These are phyloP conservation scores for Chrysophaeum taylorii DNA, from an alignment of 352 stramenopile species.

Conservation along the genomic window DNA sequence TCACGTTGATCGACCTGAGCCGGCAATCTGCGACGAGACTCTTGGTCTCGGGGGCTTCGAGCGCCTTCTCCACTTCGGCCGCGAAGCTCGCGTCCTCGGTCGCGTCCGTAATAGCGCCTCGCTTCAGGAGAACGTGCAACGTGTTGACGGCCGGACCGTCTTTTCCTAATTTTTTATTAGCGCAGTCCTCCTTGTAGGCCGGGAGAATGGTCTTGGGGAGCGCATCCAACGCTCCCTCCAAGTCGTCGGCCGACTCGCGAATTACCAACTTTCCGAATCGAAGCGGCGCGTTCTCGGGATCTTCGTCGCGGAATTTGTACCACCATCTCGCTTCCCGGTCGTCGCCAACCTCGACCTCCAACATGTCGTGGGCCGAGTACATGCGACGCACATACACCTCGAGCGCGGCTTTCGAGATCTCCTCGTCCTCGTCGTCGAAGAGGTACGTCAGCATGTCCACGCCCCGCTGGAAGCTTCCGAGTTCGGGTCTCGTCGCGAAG, in stretches of 20 bases:
- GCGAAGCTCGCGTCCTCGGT: conserved; percentile 32
- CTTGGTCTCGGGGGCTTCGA: conserved; percentile 24
- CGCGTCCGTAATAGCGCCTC: conserved; percentile 29
- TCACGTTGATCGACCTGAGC: conserved; percentile 52
- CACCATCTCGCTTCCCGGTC: conserved; percentile 22
- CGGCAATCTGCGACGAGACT: conserved; percentile 46
- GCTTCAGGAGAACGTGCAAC: conserved; percentile 52
- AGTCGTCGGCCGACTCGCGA: background rate
- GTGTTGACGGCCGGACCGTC: conserved; percentile 49
- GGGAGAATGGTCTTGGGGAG: background rate
- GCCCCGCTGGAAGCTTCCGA: conserved; percentile 25
- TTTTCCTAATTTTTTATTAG: background rate
- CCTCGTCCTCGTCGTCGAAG: conserved; percentile 50
- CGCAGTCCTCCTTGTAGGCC: background rate
- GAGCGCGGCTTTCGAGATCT: conserved; percentile 48
- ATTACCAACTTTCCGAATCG: conserved; percentile 12
- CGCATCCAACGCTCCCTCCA: background rate
- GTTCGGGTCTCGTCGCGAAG: background rate
- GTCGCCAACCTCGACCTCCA: conserved; percentile 32
- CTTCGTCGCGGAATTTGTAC: conserved; percentile 12
- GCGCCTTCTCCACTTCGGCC: conserved; percentile 14
- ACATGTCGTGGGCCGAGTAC: conserved; percentile 68
- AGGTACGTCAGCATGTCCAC: conserved; percentile 64
- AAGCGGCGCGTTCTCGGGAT: background rate
- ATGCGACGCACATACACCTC: conserved; percentile 72